Percentiles rank a stretch among this genome's conserved stretches.
These are phyloP conservation scores for Microbotryum saponariae DNA, from an alignment of 1,284 basidiomycete genomes.

Conservation along the genomic window DNA sequence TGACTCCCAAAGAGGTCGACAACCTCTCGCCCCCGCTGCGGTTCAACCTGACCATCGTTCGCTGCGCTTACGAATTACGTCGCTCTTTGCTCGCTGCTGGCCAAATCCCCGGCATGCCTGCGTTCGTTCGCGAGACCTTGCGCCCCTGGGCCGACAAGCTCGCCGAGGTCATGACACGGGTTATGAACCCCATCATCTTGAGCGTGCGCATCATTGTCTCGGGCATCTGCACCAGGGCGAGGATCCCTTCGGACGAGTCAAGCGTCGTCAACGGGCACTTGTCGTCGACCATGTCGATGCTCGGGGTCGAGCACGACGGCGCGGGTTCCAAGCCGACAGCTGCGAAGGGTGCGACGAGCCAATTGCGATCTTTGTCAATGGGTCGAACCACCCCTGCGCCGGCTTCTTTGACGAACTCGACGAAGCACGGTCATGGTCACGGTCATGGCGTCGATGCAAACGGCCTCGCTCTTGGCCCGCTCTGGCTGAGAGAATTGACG, in stretches of 20 bases:
- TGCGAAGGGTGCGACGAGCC: conserved; percentile 8
- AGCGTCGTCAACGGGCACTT: not conserved
- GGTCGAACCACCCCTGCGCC: conserved; percentile 6
- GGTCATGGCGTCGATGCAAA: not conserved
- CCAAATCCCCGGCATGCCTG: conserved; percentile 17
- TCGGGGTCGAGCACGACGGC: not conserved
- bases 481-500: conserved; percentile 32
- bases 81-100: conserved; percentile 12
- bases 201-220: conserved; percentile 7
- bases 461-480: conserved; percentile 13
- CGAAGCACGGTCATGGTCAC: not conserved
- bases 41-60: conserved; percentile 35
- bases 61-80: conserved; percentile 32
- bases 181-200: conserved; percentile 33
- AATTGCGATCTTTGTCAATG: conserved; percentile 23
- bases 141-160: conserved; percentile 35
- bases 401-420: not conserved
- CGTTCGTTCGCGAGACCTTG: conserved; percentile 33
- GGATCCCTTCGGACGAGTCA: conserved; percentile 1
- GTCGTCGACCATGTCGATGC: not conserved
- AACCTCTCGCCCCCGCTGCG: conserved; percentile 25
- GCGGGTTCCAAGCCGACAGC: not conserved
- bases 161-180: conserved; percentile 29
- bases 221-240: conserved; percentile 10
- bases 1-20: conserved; percentile 27